A percentile compares a stretch with the other conserved stretches of the same genome.
phyloP scores from a whole-genome alignment of 495 filamentous ascomycete species.

The Glutinoglossum americanum region DNA sequence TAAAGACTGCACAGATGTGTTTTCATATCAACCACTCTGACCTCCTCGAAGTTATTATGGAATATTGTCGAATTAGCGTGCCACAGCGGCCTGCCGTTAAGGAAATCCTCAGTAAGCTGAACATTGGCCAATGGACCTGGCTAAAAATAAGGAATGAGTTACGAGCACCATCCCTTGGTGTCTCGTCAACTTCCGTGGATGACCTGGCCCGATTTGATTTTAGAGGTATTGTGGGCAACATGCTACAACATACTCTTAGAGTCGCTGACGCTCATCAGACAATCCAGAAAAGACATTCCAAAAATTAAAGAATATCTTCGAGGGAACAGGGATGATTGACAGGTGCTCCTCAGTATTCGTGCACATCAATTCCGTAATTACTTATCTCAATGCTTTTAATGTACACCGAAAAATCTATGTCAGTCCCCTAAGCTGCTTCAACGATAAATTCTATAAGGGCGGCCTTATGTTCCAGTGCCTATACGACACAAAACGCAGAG shows the following conservation, averaged over 20 bases:
- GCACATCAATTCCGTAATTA: conserved; percentile 53
- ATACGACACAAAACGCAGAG: conserved; percentile 61
- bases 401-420: conserved; percentile 65
- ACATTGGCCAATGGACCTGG: conserved; percentile 66
- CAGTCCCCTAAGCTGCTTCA: conserved; percentile 66
- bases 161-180: conserved; percentile 51
- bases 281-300: conserved; percentile 49
- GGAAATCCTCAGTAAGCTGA: conserved; percentile 71
- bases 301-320: conserved; percentile 50
- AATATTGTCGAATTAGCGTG: conserved; percentile 58
- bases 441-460: conserved; percentile 79
- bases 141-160: conserved; percentile 70
- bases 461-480: conserved; percentile 82
- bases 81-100: conserved; percentile 49
- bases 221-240: conserved; percentile 27
- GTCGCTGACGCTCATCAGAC: conserved; percentile 23
- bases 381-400: conserved; percentile 52
- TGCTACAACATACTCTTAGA: neutral
- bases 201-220: conserved; percentile 85
- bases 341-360: conserved; percentile 49
- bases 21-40: conserved; percentile 85
- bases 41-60: conserved; percentile 64
- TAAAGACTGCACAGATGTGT: conserved; percentile 52
- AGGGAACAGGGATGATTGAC: conserved; percentile 44
- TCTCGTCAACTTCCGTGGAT: conserved; percentile 77